A percentile compares a stretch with the other conserved stretches of the same genome.
phyloP scores from a whole-genome alignment of 345 rosid species.

The Bruguiera gymnorhiza region DNA sequence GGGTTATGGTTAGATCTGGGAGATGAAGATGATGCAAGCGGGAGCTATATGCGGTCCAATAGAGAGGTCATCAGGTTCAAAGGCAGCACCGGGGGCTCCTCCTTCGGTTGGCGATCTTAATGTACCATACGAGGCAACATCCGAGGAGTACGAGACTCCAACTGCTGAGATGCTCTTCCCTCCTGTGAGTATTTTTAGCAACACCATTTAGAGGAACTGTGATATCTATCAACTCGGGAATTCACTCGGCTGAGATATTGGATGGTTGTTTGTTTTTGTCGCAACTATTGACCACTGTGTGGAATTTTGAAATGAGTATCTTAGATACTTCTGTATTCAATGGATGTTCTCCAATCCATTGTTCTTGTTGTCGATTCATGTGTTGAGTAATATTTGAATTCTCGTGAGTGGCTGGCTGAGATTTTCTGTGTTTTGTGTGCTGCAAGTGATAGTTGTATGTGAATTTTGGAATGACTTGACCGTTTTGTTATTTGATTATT shows the following conservation, averaged over 20 bases:
- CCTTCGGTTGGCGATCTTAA: constrained; percentile 88
- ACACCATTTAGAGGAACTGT: not conserved
- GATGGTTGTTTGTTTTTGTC: not conserved
- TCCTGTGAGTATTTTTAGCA: constrained; percentile 49
- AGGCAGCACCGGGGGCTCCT: constrained; percentile 54
- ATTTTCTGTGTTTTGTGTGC: not conserved
- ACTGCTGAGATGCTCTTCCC: constrained; percentile 95
- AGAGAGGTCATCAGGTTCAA: constrained; percentile 62
- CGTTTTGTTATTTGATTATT: not conserved
- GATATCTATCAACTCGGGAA: too few relatives aligned
- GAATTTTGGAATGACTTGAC: constrained; percentile 5
- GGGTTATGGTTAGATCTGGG: constrained; percentile 67
- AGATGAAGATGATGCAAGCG: constrained; percentile 93
- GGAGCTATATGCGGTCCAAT: constrained; percentile 61
- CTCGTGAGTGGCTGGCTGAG: too few relatives aligned
- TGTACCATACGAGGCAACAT: constrained; percentile 80
- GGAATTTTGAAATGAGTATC: too few relatives aligned
- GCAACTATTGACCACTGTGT: too few relatives aligned
- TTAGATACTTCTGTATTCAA: too few relatives aligned
- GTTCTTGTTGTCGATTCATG: too few relatives aligned
- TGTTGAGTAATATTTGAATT: too few relatives aligned
- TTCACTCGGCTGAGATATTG: too few relatives aligned
- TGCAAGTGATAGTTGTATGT: not conserved
- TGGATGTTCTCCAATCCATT: too few relatives aligned
- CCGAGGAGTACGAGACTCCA: constrained; percentile 96